phyloP scores from a whole-genome alignment of 192 early-diverging fungal species.

The Coemansia sp. region DNA sequence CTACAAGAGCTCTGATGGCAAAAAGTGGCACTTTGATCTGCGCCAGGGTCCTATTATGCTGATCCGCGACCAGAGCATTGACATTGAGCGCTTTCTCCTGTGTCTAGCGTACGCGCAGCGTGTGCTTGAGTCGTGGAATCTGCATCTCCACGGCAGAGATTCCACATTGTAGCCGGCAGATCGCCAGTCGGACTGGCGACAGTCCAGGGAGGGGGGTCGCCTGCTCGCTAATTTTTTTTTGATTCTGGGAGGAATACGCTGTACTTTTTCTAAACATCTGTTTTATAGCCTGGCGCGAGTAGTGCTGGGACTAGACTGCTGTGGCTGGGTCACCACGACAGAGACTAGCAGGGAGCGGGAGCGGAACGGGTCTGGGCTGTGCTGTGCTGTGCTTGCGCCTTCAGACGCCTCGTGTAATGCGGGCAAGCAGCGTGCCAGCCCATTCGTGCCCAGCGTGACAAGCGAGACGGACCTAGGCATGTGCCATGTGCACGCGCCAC shows the following conservation, averaged over 20 bases:
- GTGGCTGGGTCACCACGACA: too few relatives aligned
- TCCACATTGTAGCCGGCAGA: not conserved
- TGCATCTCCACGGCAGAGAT: conserved; percentile 1
- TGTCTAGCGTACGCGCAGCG: conserved; percentile 46
- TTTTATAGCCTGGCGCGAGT: too few relatives aligned
- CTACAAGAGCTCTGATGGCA: conserved; percentile 32
- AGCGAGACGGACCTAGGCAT: not conserved
- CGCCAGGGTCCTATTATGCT: conserved; percentile 45
- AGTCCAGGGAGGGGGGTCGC: not conserved
- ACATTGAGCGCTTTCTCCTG: conserved; percentile 46
- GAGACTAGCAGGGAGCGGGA: too few relatives aligned
- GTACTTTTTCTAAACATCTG: not conserved
- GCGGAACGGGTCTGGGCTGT: not conserved
- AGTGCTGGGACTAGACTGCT: not conserved
- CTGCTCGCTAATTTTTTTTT: too few relatives aligned
- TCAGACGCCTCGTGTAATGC: conserved; percentile 1
- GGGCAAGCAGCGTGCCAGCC: not conserved
- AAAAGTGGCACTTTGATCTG: conserved; percentile 54
- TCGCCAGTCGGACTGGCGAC: not conserved
- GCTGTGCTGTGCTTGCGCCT: not conserved
- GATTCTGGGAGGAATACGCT: not conserved
- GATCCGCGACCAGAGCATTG: conserved; percentile 37
- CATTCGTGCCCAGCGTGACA: not conserved
- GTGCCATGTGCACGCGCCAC: not conserved
- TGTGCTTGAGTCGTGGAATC: conserved; percentile 38